These are phyloP conservation scores for Aegilops speltoides DNA, from an alignment of 176 grass and related monocot species.

Conservation along the genomic window DNA sequence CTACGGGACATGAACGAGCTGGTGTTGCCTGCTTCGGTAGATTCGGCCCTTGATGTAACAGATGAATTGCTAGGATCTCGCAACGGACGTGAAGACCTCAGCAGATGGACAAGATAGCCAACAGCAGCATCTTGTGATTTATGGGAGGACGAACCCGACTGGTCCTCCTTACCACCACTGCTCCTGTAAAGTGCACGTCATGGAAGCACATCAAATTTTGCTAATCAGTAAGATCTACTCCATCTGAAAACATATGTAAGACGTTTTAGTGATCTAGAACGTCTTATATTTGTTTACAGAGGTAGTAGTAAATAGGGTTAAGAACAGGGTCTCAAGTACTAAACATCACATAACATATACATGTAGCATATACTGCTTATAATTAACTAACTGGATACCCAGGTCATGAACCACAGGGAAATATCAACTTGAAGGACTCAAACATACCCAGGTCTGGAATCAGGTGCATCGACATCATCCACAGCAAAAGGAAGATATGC, in stretches of 20 bases:
- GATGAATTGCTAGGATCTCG: constrained; percentile 69
- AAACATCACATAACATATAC: background rate
- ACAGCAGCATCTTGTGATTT: constrained; percentile 93
- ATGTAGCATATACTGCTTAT: constrained; percentile 2
- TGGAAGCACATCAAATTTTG: constrained; percentile 7
- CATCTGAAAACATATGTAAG: no score
- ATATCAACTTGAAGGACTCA: background rate
- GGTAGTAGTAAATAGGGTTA: background rate
- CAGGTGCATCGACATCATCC: constrained; percentile 89
- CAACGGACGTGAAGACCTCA: constrained; percentile 64
- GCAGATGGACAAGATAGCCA: constrained; percentile 76
- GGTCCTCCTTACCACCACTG: constrained; percentile 67
- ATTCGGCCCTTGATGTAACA: constrained; percentile 60
- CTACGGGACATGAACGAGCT: constrained; percentile 71
- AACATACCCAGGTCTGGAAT: constrained; percentile 85
- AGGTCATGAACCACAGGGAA: background rate
- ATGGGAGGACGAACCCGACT: constrained; percentile 53
- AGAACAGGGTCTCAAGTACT: background rate
- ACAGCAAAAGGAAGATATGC: constrained; percentile 92
- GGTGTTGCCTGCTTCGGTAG: constrained; percentile 44
- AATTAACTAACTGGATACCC: background rate
- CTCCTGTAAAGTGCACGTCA: constrained; percentile 56
- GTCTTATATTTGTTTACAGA: no score
- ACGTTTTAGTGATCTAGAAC: no score
- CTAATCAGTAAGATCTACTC: background rate